phyloP scores from a whole-genome alignment of 148 eudicot species.

The Drosera capensis region DNA sequence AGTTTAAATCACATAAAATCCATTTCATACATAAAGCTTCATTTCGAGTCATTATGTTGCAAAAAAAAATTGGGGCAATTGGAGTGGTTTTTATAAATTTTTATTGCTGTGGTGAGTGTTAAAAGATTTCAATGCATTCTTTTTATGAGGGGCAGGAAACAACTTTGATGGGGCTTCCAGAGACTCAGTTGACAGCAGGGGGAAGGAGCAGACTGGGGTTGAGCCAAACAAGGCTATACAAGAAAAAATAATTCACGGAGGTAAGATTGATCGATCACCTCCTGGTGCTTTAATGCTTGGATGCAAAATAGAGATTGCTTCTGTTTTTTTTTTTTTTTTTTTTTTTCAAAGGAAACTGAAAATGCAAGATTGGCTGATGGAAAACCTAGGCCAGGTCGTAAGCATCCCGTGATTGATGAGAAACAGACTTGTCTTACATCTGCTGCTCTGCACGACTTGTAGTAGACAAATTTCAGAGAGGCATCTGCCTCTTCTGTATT shows the following conservation, averaged over 20 bases:
- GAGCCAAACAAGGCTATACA: slow-evolving; percentile 25
- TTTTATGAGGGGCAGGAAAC: slow-evolving; percentile 15
- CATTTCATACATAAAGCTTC: too few relatives aligned
- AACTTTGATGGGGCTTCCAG: slow-evolving; percentile 48
- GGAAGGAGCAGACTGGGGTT: slow-evolving; percentile 33
- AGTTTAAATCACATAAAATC: too few relatives aligned
- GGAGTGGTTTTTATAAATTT: background rate
- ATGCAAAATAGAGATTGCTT: slow-evolving; percentile 15
- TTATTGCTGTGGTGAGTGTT: background rate
- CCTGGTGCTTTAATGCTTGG: slow-evolving; percentile 21
- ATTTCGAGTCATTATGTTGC: too few relatives aligned
- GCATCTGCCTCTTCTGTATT: slow-evolving; percentile 21
- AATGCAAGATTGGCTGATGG: slow-evolving; percentile 16
- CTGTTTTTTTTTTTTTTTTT: too few relatives aligned
- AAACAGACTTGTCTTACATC: slow-evolving; percentile 15
- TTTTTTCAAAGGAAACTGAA: slow-evolving; percentile 26
- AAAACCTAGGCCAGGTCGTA: slow-evolving; percentile 15
- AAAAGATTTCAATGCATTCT: slow-evolving; percentile 7
- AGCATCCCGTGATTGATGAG: slow-evolving; percentile 17
- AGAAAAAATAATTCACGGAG: slow-evolving; percentile 18
- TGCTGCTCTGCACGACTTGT: slow-evolving; percentile 16
- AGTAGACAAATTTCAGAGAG: slow-evolving; percentile 28
- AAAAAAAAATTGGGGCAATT: too few relatives aligned
- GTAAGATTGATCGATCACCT: slow-evolving; percentile 24
- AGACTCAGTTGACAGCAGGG: slow-evolving; percentile 42